These are phyloP conservation scores for Coffea eugenioides DNA, from an alignment of 257 asterid genomes.

Conservation along the genomic window DNA sequence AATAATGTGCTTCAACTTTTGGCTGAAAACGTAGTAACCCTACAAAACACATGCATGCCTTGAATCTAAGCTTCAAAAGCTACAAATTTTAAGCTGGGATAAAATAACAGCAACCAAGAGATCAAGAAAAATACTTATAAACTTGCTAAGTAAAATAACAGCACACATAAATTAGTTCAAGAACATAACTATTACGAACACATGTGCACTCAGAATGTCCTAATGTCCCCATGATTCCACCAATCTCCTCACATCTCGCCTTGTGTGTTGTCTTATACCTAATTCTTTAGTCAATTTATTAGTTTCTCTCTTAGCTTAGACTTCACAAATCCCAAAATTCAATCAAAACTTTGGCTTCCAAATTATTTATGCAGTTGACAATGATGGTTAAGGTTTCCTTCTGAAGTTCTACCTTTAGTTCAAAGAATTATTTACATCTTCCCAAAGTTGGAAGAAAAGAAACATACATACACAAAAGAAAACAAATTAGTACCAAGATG, in stretches of 20 bases:
- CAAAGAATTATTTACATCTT: not conserved
- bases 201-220: not conserved
- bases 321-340: not conserved
- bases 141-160: not conserved
- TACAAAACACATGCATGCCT: slow-evolving; percentile 36
- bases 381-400: not conserved
- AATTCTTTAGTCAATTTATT: not conserved
- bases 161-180: not conserved
- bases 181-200: not conserved
- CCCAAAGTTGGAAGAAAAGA: not conserved
- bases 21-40: slow-evolving; percentile 98
- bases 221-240: not conserved
- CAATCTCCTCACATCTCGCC: not conserved
- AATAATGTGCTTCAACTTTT: slow-evolving; percentile 88
- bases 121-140: not conserved
- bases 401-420: not conserved
- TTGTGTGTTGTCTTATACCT: not conserved
- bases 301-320: not conserved
- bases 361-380: not conserved
- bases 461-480: not conserved
- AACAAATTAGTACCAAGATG: not conserved
- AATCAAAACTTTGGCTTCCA: not conserved
- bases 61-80: not conserved
- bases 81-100: too few relatives aligned
- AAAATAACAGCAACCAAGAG: not conserved